Conservation (phyloP, 2,329 filamentous ascomycete species). For the Penicillium sumatraense region DNA sequence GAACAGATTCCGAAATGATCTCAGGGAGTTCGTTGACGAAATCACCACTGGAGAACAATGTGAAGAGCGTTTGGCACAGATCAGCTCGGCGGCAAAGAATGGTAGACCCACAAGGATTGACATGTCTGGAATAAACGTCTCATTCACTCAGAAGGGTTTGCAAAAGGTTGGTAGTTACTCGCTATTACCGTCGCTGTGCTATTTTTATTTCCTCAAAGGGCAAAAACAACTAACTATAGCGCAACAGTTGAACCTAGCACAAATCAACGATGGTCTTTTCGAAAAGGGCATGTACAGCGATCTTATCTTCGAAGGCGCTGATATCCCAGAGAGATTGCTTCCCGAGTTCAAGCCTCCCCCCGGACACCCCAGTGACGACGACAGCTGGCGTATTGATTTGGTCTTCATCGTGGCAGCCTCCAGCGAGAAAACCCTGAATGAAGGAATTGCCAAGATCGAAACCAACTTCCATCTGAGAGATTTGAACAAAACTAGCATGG, state of each 20-base stretch:
- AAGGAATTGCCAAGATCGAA: slow-evolving; percentile 14
- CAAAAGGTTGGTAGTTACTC: slow-evolving; percentile 17
- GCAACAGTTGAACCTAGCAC: neutral
- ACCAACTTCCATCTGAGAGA: slow-evolving; percentile 13
- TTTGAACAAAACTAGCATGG: slow-evolving; percentile 9
- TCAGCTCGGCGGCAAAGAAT: neutral
- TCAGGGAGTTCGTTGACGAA: slow-evolving; percentile 2
- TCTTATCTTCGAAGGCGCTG: slow-evolving; percentile 21
- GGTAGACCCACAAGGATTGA: neutral
- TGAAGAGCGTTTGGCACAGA: slow-evolving; percentile 7
- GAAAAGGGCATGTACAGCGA: slow-evolving; percentile 20
- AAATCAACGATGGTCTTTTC: slow-evolving; percentile 8
- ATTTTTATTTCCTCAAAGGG: too few species aligned
- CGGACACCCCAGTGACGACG: slow-evolving; percentile 4
- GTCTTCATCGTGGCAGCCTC: slow-evolving; percentile 23
- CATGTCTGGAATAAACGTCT: slow-evolving; percentile 13
- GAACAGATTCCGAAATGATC: slow-evolving; percentile 4
- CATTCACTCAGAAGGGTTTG: slow-evolving; percentile 17
- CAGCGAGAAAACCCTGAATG: slow-evolving; percentile 5
- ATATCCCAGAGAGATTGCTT: slow-evolving; percentile 10
- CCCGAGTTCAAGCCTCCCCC: slow-evolving; percentile 21
- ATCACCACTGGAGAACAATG: slow-evolving; percentile 23
- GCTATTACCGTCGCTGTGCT: too few species aligned
- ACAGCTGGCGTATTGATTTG: slow-evolving; percentile 16
- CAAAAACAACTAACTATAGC: neutral